Evolutionary conservation across 2,329 filamentous ascomycete genomes (phyloP).

Genomic region (Dactylellina leptospora): DNA sequence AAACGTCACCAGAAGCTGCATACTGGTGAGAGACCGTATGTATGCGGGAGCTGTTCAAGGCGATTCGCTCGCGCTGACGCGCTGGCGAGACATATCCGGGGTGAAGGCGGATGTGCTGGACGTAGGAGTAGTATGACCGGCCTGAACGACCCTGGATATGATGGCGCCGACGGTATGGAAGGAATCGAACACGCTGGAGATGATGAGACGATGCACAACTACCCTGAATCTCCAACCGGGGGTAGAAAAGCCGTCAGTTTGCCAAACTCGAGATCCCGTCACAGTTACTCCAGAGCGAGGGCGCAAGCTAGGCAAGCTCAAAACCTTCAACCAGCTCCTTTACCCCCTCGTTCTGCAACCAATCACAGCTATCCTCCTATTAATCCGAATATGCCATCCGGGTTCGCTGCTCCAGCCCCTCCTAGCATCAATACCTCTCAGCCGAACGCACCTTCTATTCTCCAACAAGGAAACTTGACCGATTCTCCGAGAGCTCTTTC

Average conservation of each 20-base stretch:
- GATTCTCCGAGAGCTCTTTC: constrained; percentile 55
- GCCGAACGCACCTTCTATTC: constrained; percentile 34
- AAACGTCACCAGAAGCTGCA: constrained; percentile 97
- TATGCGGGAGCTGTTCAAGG: constrained; percentile 91
- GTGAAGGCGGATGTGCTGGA: constrained; percentile 92
- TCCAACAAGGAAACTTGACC: constrained; percentile 55
- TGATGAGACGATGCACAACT: constrained; percentile 60
- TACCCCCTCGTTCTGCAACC: constrained; percentile 28
- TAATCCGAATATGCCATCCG: constrained; percentile 38
- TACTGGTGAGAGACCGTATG: constrained; percentile 92
- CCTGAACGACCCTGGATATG: constrained; percentile 81
- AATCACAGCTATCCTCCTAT: constrained; percentile 46
- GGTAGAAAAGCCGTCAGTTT: constrained; percentile 47
- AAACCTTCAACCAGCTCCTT: constrained; percentile 41
- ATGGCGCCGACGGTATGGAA: constrained; percentile 66
- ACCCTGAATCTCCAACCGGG: constrained; percentile 40
- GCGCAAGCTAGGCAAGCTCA: constrained; percentile 35
- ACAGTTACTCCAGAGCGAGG: constrained; percentile 42
- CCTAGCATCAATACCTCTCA: constrained; percentile 51
- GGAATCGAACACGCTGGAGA: constrained; percentile 62
- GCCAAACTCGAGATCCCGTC: constrained; percentile 42
- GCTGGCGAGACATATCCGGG: constrained; percentile 91
- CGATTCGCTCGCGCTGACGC: constrained; percentile 96
- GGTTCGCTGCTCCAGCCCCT: constrained; percentile 33
- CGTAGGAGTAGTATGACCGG: constrained; percentile 84